Evolutionary conservation across 371 early-diverging fungal genomes (phyloP).

Genomic region (Mortierella sp.): DNA sequence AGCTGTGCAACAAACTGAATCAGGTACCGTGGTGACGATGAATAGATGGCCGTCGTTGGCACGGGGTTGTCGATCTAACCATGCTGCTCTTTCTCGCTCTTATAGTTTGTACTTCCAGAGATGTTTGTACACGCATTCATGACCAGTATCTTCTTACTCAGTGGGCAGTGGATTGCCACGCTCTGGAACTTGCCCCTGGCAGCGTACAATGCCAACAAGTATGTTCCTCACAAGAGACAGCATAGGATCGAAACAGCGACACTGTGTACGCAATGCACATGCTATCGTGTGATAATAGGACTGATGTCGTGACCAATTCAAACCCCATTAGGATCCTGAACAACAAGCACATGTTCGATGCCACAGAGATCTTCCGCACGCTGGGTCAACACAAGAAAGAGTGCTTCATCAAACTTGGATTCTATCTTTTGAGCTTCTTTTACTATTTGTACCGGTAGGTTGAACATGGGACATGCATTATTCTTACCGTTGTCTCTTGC

Average conservation of each 20-base stretch:
- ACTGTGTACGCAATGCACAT: neutral
- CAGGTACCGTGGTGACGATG: constrained; percentile 67
- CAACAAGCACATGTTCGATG: constrained; percentile 91
- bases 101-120: constrained; percentile 94
- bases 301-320: too few species aligned
- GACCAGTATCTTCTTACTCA: constrained; percentile 83
- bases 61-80: neutral
- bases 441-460: constrained; percentile 82
- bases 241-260: constrained; percentile 1
- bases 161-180: constrained; percentile 89
- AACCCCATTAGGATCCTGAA: constrained; percentile 70
- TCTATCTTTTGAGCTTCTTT: constrained; percentile 94
- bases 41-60: neutral
- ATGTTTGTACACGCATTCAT: constrained; percentile 86
- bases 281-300: too few species aligned
- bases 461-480: too few species aligned
- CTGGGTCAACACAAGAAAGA: constrained; percentile 91
- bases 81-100: neutral
- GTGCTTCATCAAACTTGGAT: constrained; percentile 93
- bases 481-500: too few species aligned
- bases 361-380: constrained; percentile 97
- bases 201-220: constrained; percentile 88
- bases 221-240: constrained; percentile 41
- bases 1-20: constrained; percentile 95
- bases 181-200: constrained; percentile 88